Evolutionary conservation across 139 green algal genomes (phyloP), one percentile per base, ranked within the genome.

Genomic region (Spirogloea muscicola): DNA sequence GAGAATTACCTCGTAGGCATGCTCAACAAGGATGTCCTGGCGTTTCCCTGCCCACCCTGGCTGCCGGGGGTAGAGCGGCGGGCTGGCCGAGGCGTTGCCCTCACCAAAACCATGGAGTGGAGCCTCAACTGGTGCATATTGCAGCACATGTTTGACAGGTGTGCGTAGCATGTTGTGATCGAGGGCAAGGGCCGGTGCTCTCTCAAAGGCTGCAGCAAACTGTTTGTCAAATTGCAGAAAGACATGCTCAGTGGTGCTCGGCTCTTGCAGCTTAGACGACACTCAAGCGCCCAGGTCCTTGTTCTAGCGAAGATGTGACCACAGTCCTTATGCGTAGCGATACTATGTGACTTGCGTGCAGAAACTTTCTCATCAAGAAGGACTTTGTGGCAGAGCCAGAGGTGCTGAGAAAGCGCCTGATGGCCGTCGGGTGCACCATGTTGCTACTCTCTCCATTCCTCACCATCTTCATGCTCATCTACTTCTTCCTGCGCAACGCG

Each of bases 61-160:
- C 6, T 79, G 34, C 70, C 85, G 79, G 37, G 77, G 76, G n/a
- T n/a, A n/a, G n/a, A n/a, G n/a, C n/a, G n/a, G n/a, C n/a, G n/a
- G n/a, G n/a, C n/a, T n/a, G n/a, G n/a, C n/a, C n/a, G 16, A 36
- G 27, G 25, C 5, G 40, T 34, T n/a, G 70, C 25, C 10, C 84
- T 98, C 36, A 96, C 93, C 3, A 95, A 96, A 76, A 95, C 90
- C 1, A 68, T 98, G 18, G 88, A 96, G 83, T 97, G 94, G 92
- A 96, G 94, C 82, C 72, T 97, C 58, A 87, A 90, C 29, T 94
- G 89, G 89, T 88, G 79, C 40, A 68, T 86, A 18, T 63, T 86
- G 37, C 29, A 86, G 63, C 6, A 69, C 29, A 76, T 82, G 74
- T 82, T 85, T 43, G 80, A 77, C 57, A n/a, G 37, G 64, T 74